A percentile compares a stretch with the other conserved stretches of the same genome.
These are phyloP conservation scores for Trichoderma aggressivum DNA, from an alignment of 2,329 filamentous ascomycete species.

Conservation along the genomic window DNA sequence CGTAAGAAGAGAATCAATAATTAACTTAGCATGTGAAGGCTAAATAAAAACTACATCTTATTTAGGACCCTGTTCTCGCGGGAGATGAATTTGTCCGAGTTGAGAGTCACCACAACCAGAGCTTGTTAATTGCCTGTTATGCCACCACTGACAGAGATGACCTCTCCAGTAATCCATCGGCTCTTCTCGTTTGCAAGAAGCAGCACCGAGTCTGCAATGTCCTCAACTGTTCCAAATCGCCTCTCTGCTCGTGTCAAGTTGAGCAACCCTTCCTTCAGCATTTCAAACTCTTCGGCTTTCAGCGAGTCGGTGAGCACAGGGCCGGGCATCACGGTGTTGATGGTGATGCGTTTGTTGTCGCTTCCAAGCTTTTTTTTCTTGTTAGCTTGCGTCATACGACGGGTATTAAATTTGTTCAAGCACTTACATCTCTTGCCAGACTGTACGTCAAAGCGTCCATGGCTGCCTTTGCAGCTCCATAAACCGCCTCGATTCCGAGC, in stretches of 20 bases:
- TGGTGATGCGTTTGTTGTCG: conserved; percentile 27
- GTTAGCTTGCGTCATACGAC: neutral
- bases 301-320: conserved; percentile 33
- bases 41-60: neutral
- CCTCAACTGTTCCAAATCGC: conserved; percentile 31
- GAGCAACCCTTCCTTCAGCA: conserved; percentile 21
- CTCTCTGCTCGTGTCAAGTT: conserved; percentile 31
- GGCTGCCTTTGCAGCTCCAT: conserved; percentile 31
- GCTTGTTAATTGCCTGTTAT: conserved; percentile 12
- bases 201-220: conserved; percentile 32
- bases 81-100: neutral
- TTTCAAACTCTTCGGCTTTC: conserved; percentile 16
- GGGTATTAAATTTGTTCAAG: rapidly evolving
- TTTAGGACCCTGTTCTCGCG: neutral
- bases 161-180: conserved; percentile 24
- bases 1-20: neutral
- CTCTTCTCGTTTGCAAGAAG: conserved; percentile 23
- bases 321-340: conserved; percentile 40
- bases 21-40: neutral
- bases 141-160: conserved; percentile 24
- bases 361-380: conserved; percentile 7
- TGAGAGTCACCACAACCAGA: neutral
- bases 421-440: conserved; percentile 31
- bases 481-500: conserved; percentile 18
- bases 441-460: conserved; percentile 32